Base-by-base conservation (phyloP, 352 stramenopile species). In the Globisporangium viniferum region DNA sequence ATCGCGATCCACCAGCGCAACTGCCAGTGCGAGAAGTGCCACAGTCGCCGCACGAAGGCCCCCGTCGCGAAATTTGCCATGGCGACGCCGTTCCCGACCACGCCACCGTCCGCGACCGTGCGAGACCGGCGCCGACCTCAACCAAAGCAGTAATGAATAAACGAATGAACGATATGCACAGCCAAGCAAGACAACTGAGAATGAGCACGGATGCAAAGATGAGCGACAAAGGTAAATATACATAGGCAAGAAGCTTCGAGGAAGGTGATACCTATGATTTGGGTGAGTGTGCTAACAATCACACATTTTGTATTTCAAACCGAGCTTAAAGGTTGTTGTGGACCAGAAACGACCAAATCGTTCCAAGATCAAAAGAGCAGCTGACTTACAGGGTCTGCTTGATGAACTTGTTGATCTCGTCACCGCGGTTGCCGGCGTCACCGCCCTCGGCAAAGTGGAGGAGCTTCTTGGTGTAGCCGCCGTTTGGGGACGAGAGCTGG, bases 401-500 rank as follows among this genome's bases (percentile, higher is more conserved):
- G 81, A 98, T 94, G 71, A 98, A 93, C 77, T 94, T 94, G 90
- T 98, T 95, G 82, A 98, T 98, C 79, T 97, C 80, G 7, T 82
- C 83, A 67, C 92, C 92, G 64, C 94, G 91, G 85, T 98, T 97
- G 56, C 94, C 94, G 60, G 91, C 88, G 77, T 98, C 91, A 67
- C 94, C 94, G 69, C 92, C 93, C 77, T 98, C 93, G 63, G 91
- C 93, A 67, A 97, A 98, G 90, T 98, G 94, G 39, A 97, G 82
- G 27, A 97, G 85, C 90, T 98, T 98, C 83, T 98, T 91, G 72
- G 81, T 95, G 91, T 97, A 98, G 69, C 94, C 93, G 49, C 94
- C 97, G 73, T 93, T 98, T 48, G 97, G 97, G 59, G 92, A 98
- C 73, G 96, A 99, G 44, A 99, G 88, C 94, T 99, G 98, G 93